phyloP scores from a whole-genome alignment of 139 green algal species.

The Chlorella sp. region DNA sequence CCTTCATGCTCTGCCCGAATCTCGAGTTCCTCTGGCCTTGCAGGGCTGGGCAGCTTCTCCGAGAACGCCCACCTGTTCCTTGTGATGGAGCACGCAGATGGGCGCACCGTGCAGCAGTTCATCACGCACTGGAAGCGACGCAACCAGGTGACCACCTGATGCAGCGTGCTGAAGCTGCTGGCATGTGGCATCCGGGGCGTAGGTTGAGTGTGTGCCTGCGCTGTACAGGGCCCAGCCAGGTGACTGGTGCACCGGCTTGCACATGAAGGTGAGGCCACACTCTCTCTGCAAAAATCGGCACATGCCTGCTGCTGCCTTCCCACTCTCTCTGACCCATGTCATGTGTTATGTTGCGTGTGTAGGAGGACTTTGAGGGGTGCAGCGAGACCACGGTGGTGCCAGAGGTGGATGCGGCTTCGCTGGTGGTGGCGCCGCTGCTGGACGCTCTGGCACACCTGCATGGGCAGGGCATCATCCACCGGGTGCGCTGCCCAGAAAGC shows the following conservation, averaged over 20 bases:
- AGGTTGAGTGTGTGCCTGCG: too few relatives aligned
- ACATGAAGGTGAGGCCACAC: too few relatives aligned
- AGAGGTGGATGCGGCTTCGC: not conserved
- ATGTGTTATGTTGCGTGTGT: not conserved
- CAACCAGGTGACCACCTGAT: not conserved
- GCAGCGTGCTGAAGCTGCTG: too few relatives aligned
- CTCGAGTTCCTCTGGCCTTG: not conserved
- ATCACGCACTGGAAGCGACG: not conserved
- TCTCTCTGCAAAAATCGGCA: too few relatives aligned
- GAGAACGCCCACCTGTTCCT: not conserved
- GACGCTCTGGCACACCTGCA: slow-evolving; percentile 13
- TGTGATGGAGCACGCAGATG: not conserved
- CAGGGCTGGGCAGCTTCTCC: not conserved
- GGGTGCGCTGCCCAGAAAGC: not conserved
- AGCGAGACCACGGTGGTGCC: not conserved
- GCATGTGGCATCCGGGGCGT: too few relatives aligned
- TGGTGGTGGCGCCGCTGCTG: slow-evolving; percentile 26
- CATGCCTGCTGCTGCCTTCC: too few relatives aligned
- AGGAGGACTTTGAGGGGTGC: not conserved
- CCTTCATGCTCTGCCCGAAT: not conserved
- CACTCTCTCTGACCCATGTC: too few relatives aligned
- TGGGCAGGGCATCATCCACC: not conserved
- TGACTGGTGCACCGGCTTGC: too few relatives aligned
- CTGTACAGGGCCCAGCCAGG: too few relatives aligned
- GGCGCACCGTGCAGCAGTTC: slow-evolving; percentile 1